Evolutionary conservation across 2,329 filamentous ascomycete genomes (phyloP).

Genomic region (Microdochium trichocladiopsis): DNA sequence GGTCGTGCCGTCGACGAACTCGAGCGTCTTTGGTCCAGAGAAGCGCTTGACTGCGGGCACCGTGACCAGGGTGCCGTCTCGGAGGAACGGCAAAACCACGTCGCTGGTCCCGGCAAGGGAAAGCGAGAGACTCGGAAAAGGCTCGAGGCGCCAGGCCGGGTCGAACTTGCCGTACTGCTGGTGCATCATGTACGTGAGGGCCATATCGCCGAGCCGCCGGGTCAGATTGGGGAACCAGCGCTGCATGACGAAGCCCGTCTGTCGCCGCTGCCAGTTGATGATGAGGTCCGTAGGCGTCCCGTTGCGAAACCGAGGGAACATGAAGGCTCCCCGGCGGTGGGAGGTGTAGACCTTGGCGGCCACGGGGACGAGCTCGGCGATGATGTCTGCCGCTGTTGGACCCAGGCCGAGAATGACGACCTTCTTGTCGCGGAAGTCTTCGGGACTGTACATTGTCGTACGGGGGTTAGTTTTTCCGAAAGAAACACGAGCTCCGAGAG

Average conservation of each 20-base stretch:
- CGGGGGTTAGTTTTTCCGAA: too few species aligned
- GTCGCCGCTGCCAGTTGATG: slow-evolving; percentile 23
- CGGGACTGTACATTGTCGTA: slow-evolving; percentile 13
- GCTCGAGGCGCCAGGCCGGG: slow-evolving; percentile 20
- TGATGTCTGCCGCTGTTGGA: slow-evolving; percentile 27
- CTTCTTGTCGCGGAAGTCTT: slow-evolving; percentile 29
- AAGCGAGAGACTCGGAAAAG: slow-evolving; percentile 16
- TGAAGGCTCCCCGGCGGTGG: slow-evolving; percentile 27
- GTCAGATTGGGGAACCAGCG: slow-evolving; percentile 9
- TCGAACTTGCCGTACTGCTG: slow-evolving; percentile 14
- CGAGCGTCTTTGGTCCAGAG: slow-evolving; percentile 11
- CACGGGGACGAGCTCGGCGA: slow-evolving; percentile 22
- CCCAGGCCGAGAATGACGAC: slow-evolving; percentile 36
- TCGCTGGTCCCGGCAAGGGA: slow-evolving; percentile 16
- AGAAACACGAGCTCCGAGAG: background rate
- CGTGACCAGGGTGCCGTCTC: slow-evolving; percentile 15
- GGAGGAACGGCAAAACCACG: slow-evolving; percentile 15
- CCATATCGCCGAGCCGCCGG: slow-evolving; percentile 8
- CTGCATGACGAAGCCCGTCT: slow-evolving; percentile 20
- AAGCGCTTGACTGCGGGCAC: slow-evolving; percentile 17
- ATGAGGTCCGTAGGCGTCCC: slow-evolving; percentile 25
- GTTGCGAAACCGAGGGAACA: slow-evolving; percentile 23
- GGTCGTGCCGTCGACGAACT: slow-evolving; percentile 18
- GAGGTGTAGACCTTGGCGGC: slow-evolving; percentile 32
- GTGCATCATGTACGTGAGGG: slow-evolving; percentile 8